Percentiles rank a stretch among this genome's conserved stretches.
phyloP scores from a whole-genome alignment of 768 basidiomycete genomes.

The Leccinum olivaceopallidum region DNA sequence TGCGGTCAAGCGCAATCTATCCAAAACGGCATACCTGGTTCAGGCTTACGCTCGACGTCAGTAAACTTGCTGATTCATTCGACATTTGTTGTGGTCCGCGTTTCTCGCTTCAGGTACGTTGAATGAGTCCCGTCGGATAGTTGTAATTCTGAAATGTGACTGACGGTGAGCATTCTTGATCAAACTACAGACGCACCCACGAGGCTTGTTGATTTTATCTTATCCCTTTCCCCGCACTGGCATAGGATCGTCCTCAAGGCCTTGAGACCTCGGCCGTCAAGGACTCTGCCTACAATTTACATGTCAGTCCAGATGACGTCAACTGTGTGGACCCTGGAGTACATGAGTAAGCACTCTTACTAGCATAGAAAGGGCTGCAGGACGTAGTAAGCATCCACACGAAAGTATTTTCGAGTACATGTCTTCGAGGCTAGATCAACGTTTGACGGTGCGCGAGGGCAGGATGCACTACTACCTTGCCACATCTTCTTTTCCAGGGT shows the following conservation, averaged over 20 bases:
- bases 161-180: not conserved
- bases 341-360: not conserved
- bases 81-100: not conserved
- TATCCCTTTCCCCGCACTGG: not conserved
- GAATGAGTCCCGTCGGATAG: not conserved
- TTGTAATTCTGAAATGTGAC: not conserved
- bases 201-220: not conserved
- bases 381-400: not conserved
- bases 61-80: not conserved
- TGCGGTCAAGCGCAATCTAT: not conserved
- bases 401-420: not conserved
- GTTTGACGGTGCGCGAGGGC: not conserved
- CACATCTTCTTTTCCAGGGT: not conserved
- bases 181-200: not conserved
- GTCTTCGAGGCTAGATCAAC: not conserved
- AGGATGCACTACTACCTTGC: not conserved
- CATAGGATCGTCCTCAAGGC: not conserved
- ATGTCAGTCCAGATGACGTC: not conserved
- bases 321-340: not conserved
- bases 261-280: not conserved
- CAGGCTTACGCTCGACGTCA: not conserved
- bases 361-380: not conserved
- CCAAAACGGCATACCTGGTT: not conserved
- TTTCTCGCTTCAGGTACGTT: not conserved
- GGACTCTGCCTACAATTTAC: not conserved